Base-by-base conservation (phyloP, 805 yeast species). In the Wickerhamiella azyma region DNA sequence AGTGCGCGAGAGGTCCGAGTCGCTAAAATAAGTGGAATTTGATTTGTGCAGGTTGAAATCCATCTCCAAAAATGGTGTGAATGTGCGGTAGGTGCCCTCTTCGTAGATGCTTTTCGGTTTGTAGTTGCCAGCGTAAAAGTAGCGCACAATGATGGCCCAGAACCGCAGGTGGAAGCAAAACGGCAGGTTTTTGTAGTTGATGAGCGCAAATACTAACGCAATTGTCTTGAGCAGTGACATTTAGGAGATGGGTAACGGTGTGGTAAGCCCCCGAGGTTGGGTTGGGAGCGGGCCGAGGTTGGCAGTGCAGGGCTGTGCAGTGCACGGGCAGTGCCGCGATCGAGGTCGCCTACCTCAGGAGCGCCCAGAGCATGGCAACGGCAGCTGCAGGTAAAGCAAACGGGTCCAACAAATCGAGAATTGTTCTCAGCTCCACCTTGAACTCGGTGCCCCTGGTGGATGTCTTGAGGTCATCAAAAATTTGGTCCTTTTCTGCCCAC, bases 1-100 rank as follows among this genome's bases (percentile, higher is more conserved):
- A 7, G 82, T 70, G 58, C 96, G 75, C 2, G 84, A 77, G 51
- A 85, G 69, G 59, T 88, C 96, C 59, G 85, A 66, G 53, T 88
- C 96, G 16, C 69, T 65, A 56, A 82, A 81, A 63, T 88, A 89
- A 1, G 94, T 81, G 6, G 89, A 77, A 60, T 89, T 89, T 47
- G 81, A 76, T 66, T 88, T 89, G 67, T 88, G 97, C 41, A 85
- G 55, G 58, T 85, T 85, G 66, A 83, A 74, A 62, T 88, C 96
- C 58, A 85, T 77, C 59, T 88, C 96, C 56, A 82, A 63, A 7
- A 82, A 76, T 1, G 89, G 79, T 26, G 81, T 82, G 49, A 74
- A 75, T 0, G 86, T 72, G 18, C 60, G 52, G 52, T 66, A 66
- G 11, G 59, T 54, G 1, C 67, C 57, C 38, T 71, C 66, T 10